Evolutionary conservation across 1,284 basidiomycete species (phyloP).

Genomic region (Papiliotrema laurentii): DNA sequence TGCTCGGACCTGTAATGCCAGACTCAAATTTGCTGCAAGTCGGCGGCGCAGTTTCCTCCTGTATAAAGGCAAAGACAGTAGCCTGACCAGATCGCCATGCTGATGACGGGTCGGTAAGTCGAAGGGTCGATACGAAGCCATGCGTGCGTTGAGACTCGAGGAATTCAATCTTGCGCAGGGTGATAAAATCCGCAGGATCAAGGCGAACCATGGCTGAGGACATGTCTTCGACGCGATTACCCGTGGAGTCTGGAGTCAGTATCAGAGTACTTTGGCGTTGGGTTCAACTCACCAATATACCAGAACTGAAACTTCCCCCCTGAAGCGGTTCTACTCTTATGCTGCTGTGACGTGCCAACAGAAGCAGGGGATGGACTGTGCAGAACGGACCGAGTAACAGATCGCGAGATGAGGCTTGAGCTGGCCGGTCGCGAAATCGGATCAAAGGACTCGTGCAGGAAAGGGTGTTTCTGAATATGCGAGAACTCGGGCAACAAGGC

Average conservation of each 20-base stretch:
- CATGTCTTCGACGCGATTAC: conserved; percentile 20
- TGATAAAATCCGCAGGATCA: conserved; percentile 33
- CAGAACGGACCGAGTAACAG: too few species aligned
- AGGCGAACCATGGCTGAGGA: conserved; percentile 29
- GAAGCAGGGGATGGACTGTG: too few species aligned
- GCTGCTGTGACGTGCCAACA: too few species aligned
- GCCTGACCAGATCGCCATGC: conserved; percentile 5
- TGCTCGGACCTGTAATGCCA: neutral
- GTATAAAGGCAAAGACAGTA: conserved; percentile 37
- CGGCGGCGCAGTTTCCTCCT: conserved; percentile 39
- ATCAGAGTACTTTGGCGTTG: neutral
- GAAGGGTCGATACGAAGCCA: conserved; percentile 30
- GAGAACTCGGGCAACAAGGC: conserved; percentile 31
- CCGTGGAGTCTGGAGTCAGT: conserved; percentile 19
- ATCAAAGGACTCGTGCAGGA: conserved; percentile 20
- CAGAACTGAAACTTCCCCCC: conserved; percentile 37
- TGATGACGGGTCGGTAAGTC: conserved; percentile 21
- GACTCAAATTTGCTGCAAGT: conserved; percentile 34
- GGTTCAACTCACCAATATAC: conserved; percentile 38
- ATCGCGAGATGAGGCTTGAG: too few species aligned
- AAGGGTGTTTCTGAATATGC: conserved; percentile 23
- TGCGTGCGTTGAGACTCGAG: conserved; percentile 24
- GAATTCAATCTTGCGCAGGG: conserved; percentile 41
- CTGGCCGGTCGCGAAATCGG: too few species aligned
- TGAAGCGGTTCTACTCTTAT: neutral